Evolutionary conservation across 768 basidiomycete genomes (phyloP).

Genomic region (Imleria badia): DNA sequence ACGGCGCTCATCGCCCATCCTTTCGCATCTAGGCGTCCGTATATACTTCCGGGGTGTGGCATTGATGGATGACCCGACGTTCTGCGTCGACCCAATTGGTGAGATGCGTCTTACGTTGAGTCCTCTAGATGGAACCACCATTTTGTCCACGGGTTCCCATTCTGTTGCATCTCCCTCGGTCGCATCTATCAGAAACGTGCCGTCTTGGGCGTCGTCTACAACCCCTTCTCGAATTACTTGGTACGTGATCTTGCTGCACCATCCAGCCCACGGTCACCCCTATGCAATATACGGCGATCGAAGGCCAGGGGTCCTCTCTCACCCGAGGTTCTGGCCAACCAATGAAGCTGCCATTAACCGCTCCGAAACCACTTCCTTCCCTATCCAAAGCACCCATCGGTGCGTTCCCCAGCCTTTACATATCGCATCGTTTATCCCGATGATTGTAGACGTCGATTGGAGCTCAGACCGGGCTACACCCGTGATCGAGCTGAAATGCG

Average conservation of each 20-base stretch:
- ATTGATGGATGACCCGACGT: constrained; percentile 87
- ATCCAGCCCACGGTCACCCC: background rate
- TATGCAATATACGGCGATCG: constrained; percentile 69
- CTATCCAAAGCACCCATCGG: constrained; percentile 76
- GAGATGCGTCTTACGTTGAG: constrained; percentile 11
- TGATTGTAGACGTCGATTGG: constrained; percentile 75
- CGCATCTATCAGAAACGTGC: constrained; percentile 77
- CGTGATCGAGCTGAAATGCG: constrained; percentile 58
- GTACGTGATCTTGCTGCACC: constrained; percentile 33
- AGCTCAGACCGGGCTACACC: constrained; percentile 69
- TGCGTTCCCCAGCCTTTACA: constrained; percentile 17
- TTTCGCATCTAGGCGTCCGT: background rate
- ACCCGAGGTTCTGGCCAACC: constrained; percentile 46
- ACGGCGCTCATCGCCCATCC: background rate
- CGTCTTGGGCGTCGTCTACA: constrained; percentile 87
- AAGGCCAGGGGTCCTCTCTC: constrained; percentile 77
- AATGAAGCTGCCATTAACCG: constrained; percentile 61
- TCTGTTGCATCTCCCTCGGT: constrained; percentile 87
- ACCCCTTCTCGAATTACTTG: constrained; percentile 83
- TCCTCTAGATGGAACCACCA: constrained; percentile 79
- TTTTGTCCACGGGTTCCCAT: constrained; percentile 82
- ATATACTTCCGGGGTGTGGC: constrained; percentile 69
- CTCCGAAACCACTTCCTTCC: constrained; percentile 60
- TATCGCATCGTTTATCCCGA: background rate
- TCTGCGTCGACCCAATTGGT: constrained; percentile 96